Base-by-base conservation (phyloP, 2,329 filamentous ascomycete species). In the Talaromyces pinophilus region DNA sequence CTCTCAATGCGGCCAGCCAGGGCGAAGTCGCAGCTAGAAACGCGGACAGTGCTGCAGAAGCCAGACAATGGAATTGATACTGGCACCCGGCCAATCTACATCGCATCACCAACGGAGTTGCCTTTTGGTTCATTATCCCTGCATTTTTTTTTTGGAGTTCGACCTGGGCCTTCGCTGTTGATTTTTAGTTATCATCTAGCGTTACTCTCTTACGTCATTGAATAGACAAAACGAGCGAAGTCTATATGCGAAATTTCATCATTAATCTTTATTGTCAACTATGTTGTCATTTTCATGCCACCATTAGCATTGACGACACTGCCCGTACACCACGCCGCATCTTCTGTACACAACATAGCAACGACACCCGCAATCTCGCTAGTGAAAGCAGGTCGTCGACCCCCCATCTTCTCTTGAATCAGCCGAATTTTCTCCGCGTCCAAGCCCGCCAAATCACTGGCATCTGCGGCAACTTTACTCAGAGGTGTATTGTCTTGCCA, bases 291-390 rank as follows among this genome's bases (percentile, higher is more conserved):
- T 67, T 82, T 84, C 86, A 92, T 88, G 6, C 92, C 92, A 1
- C 92, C 92, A 74, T 94, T 94, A 7, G 91, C 90, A 79, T 89
- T 91, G 3, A 95, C 86, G 28, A 93, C 89, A 76, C 89, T 90
- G 1, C 92, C 92, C 0, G 91, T 95, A 73, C 87, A 89, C 91
- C 91, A 94, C 7, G 82, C 85, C n/a, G 86, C 85, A 75, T 94
- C 92, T 5, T 83, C 82, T 5, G 85, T 85, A 74, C 90, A 92
- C 25, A 93, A 78, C 90, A 93, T 92, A 2, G 86, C 90, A 19
- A 93, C 88, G 5, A 92, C 85, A 0, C 90, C 91, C 0, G 90
- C 91, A 76, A 94, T 83, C 80, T 94, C 91, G 60, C 83, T 80
- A 35, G 87, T 85, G 74, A 90, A 91, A 2, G 84, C 91, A 4